These are phyloP conservation scores for Olyra latifolia DNA, from an alignment of 176 grass and related monocot species.

Conservation along the genomic window DNA sequence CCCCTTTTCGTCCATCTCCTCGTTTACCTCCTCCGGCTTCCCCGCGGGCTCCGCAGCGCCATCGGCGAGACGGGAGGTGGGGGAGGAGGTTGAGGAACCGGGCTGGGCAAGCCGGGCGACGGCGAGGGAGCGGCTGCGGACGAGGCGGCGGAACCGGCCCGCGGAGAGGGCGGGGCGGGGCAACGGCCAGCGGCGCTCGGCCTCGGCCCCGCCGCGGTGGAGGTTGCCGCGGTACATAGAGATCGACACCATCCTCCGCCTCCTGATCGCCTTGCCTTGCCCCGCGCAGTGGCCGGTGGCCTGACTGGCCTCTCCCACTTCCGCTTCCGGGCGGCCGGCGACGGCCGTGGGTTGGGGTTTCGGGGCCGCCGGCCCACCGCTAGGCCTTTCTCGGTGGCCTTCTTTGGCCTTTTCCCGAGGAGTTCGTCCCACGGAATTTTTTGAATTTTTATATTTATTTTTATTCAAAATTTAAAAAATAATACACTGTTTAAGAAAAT, in stretches of 20 bases:
- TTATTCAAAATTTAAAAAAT: no score
- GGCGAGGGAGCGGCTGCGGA: slow-evolving; percentile 51
- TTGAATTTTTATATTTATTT: no score
- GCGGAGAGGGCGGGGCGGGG: slow-evolving; percentile 34
- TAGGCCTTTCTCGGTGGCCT: background rate
- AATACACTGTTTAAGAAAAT: no score
- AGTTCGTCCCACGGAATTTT: no score
- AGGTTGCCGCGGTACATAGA: slow-evolving; percentile 81
- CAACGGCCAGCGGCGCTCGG: slow-evolving; percentile 40
- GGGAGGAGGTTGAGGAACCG: background rate
- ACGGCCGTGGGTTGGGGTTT: background rate
- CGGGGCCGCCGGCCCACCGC: background rate
- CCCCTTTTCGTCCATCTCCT: background rate
- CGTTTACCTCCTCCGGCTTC: background rate
- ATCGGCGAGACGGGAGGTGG: background rate
- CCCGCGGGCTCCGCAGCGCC: background rate
- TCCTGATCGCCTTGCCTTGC: background rate
- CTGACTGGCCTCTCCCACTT: background rate
- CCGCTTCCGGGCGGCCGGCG: background rate
- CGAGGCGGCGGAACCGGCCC: slow-evolving; percentile 53
- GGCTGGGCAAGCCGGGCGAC: slow-evolving; percentile 36
- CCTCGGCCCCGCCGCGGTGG: slow-evolving; percentile 49
- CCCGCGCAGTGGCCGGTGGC: background rate
- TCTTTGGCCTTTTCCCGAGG: background rate
- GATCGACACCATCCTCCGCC: slow-evolving; percentile 55